A percentile compares a stretch with the other conserved stretches of the same genome.
Evolutionary conservation across 108 stramenopile species (phyloP).

Genomic region (Cyclotella cryptica): DNA sequence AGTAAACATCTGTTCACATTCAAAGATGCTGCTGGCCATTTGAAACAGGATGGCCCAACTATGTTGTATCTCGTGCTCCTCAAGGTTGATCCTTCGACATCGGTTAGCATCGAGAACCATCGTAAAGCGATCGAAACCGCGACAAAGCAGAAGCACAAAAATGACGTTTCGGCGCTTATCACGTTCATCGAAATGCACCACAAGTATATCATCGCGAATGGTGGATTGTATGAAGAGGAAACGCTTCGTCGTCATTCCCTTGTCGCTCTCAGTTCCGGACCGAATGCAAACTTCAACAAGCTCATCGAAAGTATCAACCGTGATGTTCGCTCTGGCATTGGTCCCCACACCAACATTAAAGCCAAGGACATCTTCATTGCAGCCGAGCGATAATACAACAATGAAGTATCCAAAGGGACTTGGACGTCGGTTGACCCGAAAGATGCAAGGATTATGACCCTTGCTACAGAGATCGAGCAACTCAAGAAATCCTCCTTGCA

Average conservation of each 20-base stretch:
- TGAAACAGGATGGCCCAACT: neutral
- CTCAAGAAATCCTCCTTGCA: too few relatives aligned
- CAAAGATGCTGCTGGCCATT: neutral
- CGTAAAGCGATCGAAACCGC: neutral
- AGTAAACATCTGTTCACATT: neutral
- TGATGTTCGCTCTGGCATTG: too few relatives aligned
- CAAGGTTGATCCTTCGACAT: too few relatives aligned
- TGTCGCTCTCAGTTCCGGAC: conserved; percentile 6
- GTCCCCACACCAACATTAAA: neutral
- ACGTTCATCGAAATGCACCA: neutral
- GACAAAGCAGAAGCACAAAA: conserved; percentile 3
- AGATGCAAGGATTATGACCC: conserved; percentile 14
- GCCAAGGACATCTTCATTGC: neutral
- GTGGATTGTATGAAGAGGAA: neutral
- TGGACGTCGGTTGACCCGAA: too few relatives aligned
- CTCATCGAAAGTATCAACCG: too few relatives aligned
- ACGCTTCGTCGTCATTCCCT: neutral
- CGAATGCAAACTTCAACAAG: conserved; percentile 22
- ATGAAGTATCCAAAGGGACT: neutral
- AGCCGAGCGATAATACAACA: neutral
- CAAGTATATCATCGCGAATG: conserved; percentile 2
- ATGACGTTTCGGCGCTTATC: too few relatives aligned
- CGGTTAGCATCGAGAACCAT: too few relatives aligned
- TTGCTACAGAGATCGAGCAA: neutral
- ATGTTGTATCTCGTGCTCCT: neutral